Base-by-base conservation (phyloP, 139 green algal genomes). In the Auxenochlorella pyrenoidosa region DNA sequence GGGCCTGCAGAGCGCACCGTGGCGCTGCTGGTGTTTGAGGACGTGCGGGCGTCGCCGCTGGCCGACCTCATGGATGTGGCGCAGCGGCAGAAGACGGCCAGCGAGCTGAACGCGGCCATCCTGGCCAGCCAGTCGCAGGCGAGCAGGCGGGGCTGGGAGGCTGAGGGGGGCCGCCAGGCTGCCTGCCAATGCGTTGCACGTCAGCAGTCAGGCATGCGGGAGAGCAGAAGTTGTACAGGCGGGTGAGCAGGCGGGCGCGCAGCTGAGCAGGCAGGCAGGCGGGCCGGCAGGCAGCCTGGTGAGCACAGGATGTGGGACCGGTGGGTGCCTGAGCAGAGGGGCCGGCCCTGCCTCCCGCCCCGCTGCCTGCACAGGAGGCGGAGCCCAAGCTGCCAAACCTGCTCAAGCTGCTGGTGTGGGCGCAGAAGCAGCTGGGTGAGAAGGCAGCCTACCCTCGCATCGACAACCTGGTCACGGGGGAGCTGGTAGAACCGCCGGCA, bases 101-200 rank as follows among this genome's bases (percentile, higher is more conserved):
- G 92, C 82, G 96, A 99, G 88, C 92, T 99, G 13, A 99, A 99
- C 83, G 94, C 95, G 2, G 97, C 97, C n/a, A 98, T 99, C 71
- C 93, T 99, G 70, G 88, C 76, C 54, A 94, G 85, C 80, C 92
- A 99, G 90, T 88, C 92, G 36, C 93, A 97, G 82, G 97, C 91
- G 80, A 84, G 54, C 54, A 28, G 54, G 54, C 54, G 16, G 54
- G 16, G 54, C 54, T 24, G 54, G 54, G 8, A 10, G 8, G 47
- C 8, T 6, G 47, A 6, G 10, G 47, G 47, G 47, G 8, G 8
- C 47, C 47, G 47, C 47, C 47, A 54, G 47, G 47, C 47, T 54
- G 54, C 22, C 54, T 63, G 16, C 54, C 18, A 63, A 63, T 24
- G 6, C 8, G 47, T 54, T 54, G 47, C 47, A 54, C 47, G 47